These are phyloP conservation scores for Rhododendron williamsianum DNA, from an alignment of 148 eudicot species.

Conservation along the genomic window DNA sequence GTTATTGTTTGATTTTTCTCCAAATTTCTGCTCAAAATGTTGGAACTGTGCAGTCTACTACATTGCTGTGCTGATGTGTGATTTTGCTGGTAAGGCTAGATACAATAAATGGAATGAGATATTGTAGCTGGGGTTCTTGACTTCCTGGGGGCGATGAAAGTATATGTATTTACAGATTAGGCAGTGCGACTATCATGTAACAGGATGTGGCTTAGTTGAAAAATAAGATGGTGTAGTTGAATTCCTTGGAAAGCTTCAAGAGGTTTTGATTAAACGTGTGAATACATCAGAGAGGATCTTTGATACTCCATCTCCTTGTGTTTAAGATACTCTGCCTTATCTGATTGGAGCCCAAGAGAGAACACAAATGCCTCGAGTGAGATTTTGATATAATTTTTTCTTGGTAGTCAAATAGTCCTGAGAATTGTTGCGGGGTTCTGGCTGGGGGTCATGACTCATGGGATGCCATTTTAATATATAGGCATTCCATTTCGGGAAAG, in stretches of 20 bases:
- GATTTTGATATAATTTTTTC: not conserved
- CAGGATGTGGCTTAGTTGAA: not conserved
- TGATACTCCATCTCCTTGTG: not conserved
- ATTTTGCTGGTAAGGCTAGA: not conserved
- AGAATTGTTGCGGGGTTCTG: not conserved
- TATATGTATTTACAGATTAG: not conserved
- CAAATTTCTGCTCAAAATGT: not conserved
- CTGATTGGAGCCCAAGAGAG: not conserved
- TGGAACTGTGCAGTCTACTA: not conserved
- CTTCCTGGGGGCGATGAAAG: not conserved
- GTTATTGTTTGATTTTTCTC: not conserved
- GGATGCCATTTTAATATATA: not conserved
- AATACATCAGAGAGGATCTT: not conserved
- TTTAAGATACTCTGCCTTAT: not conserved
- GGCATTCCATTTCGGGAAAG: not conserved
- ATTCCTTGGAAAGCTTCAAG: not conserved
- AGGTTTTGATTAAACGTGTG: not conserved
- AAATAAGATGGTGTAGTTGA: not conserved
- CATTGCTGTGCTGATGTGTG: not conserved
- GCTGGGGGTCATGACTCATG: not conserved
- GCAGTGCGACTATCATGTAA: not conserved
- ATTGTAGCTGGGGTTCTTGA: not conserved
- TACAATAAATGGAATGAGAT: not conserved
- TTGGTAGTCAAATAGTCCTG: not conserved
- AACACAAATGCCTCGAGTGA: not conserved